These are phyloP conservation scores for Esteya vermicola DNA, from an alignment of 2,329 filamentous ascomycete species.

Conservation along the genomic window DNA sequence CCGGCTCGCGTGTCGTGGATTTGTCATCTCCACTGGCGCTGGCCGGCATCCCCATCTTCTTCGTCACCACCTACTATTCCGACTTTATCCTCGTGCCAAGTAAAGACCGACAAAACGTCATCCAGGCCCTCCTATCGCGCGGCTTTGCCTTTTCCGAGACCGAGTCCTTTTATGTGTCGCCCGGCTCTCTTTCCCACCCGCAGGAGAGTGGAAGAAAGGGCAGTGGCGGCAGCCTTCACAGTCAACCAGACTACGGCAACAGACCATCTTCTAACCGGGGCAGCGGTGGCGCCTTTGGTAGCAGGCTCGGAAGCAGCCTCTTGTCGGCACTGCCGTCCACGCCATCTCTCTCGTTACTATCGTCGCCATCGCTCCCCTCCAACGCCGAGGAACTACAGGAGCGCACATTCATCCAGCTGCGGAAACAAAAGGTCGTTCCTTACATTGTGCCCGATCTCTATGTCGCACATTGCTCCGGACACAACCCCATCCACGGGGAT, in stretches of 20 bases:
- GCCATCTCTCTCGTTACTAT: slow-evolving; percentile 30
- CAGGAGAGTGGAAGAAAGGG: no score
- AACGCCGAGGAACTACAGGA: slow-evolving; percentile 66
- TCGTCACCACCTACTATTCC: slow-evolving; percentile 95
- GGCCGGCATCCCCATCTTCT: slow-evolving; percentile 91
- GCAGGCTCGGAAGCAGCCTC: slow-evolving; percentile 7
- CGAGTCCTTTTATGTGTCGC: slow-evolving; percentile 52
- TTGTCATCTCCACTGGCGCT: slow-evolving; percentile 81
- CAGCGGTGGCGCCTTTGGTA: background rate
- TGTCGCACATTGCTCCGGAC: slow-evolving; percentile 70
- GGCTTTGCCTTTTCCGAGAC: slow-evolving; percentile 72
- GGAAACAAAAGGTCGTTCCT: slow-evolving; percentile 60
- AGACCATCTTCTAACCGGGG: no score
- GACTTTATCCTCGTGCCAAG: slow-evolving; percentile 89
- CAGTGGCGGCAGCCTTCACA: no score
- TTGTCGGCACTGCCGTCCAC: slow-evolving; percentile 16
- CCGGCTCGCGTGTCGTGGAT: slow-evolving; percentile 81
- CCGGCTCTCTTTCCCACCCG: slow-evolving; percentile 20
- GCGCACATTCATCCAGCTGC: slow-evolving; percentile 74
- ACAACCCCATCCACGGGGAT: background rate
- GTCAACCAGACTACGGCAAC: no score
- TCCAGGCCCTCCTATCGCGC: slow-evolving; percentile 59
- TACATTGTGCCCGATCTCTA: slow-evolving; percentile 53
- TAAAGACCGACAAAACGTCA: slow-evolving; percentile 59
- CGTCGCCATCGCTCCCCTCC: slow-evolving; percentile 52